A percentile compares a stretch with the other conserved stretches of the same genome.
Evolutionary conservation across 164 flowering plant species (phyloP).

Genomic region (Berberis vulgaris): DNA sequence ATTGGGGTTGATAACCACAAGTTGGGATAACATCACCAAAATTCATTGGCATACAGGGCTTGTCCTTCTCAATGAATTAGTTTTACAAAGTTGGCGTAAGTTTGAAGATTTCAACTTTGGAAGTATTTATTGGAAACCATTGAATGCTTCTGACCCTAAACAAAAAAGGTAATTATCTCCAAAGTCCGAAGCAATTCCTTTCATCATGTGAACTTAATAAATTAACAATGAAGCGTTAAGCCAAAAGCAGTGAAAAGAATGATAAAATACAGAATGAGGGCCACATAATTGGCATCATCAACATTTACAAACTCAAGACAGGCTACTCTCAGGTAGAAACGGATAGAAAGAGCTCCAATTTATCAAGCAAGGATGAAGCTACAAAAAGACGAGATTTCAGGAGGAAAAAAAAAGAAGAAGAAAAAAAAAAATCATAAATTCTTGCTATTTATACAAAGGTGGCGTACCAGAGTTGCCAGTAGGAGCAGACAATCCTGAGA

Average conservation of each 20-base stretch:
- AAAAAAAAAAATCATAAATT: not conserved
- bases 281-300: not conserved
- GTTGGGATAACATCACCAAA: too few relatives aligned
- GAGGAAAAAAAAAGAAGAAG: not conserved
- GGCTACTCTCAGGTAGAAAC: conserved; percentile 3
- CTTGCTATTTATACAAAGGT: conserved; percentile 14
- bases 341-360: conserved; percentile 16
- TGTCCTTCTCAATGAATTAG: too few relatives aligned
- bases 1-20: too few relatives aligned
- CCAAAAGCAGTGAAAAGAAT: conserved; percentile 1
- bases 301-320: conserved; percentile 14
- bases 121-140: too few relatives aligned
- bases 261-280: not conserved
- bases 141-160: too few relatives aligned
- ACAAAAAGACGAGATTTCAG: conserved; percentile 5
- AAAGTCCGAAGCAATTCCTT: too few relatives aligned
- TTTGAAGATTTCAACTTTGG: too few relatives aligned
- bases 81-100: too few relatives aligned
- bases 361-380: conserved; percentile 14
- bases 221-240: not conserved
- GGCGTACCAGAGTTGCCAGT: conserved; percentile 4
- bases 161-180: too few relatives aligned
- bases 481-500: not conserved
- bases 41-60: too few relatives aligned
- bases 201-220: too few relatives aligned